Evolutionary conservation across 2,329 filamentous ascomycete genomes (phyloP).

Genomic region (Pseudogymnoascus sp.): DNA sequence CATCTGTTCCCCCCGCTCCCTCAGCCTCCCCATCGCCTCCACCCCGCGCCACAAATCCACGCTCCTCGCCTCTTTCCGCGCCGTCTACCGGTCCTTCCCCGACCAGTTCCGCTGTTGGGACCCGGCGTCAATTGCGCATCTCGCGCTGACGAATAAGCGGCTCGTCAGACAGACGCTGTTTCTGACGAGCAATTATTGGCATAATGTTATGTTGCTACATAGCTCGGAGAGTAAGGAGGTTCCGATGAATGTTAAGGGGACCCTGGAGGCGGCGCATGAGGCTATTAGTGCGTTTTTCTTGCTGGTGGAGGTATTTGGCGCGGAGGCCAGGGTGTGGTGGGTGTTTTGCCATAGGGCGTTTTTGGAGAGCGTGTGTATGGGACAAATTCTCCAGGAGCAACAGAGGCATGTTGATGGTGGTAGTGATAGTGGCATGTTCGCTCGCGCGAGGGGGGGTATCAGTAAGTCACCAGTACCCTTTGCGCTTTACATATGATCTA

Average conservation of each 20-base stretch:
- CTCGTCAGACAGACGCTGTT: conserved; percentile 68
- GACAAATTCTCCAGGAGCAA: conserved; percentile 48
- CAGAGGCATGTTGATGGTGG: conserved; percentile 15
- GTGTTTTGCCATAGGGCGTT: conserved; percentile 76
- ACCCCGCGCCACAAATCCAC: conserved; percentile 62
- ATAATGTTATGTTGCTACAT: conserved; percentile 73
- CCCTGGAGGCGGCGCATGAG: conserved; percentile 67
- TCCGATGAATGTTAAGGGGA: conserved; percentile 57
- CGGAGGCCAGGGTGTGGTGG: conserved; percentile 75
- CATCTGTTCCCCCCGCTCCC: conserved; percentile 65
- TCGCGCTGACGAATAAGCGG: conserved; percentile 53
- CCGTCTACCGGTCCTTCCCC: conserved; percentile 66
- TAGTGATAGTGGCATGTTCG: conserved; percentile 34
- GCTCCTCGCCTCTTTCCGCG: conserved; percentile 60
- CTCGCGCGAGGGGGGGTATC: conserved; percentile 53
- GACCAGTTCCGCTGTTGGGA: conserved; percentile 62
- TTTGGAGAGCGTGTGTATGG: conserved; percentile 64
- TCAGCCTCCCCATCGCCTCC: conserved; percentile 63
- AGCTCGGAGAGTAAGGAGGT: conserved; percentile 57
- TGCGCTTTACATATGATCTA: background rate
- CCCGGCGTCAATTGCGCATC: conserved; percentile 46
- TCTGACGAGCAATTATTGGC: conserved; percentile 73
- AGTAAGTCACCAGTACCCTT: conserved; percentile 35
- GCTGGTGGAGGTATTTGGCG: conserved; percentile 58
- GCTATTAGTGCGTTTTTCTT: conserved; percentile 69